phyloP scores from a whole-genome alignment of 2,329 filamentous ascomycete genomes.

The Cladophialophora carrionii region DNA sequence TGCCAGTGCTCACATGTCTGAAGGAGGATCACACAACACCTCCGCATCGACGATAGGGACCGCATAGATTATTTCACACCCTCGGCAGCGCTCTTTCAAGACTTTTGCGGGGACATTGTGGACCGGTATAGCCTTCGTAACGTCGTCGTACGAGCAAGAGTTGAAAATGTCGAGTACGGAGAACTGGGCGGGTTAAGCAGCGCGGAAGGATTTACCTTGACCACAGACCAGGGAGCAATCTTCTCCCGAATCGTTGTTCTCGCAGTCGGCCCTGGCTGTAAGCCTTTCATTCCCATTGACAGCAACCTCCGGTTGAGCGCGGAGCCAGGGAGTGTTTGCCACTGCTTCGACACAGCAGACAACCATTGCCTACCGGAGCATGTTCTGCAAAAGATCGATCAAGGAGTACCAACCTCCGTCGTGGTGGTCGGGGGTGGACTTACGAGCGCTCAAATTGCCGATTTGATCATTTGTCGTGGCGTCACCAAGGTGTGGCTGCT shows the following conservation, averaged over 20 bases:
- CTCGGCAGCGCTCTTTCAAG: conserved; percentile 62
- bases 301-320: conserved; percentile 18
- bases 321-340: conserved; percentile 52
- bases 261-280: conserved; percentile 70
- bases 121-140: conserved; percentile 62
- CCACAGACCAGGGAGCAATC: conserved; percentile 58
- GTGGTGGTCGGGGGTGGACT: conserved; percentile 75
- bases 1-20: conserved; percentile 39
- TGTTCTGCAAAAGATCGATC: conserved; percentile 58
- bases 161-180: conserved; percentile 65
- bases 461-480: conserved; percentile 66
- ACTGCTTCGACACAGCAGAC: conserved; percentile 64
- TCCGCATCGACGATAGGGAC: conserved; percentile 67
- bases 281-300: conserved; percentile 37
- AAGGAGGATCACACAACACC: conserved; percentile 44
- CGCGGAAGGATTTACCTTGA: conserved; percentile 65
- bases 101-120: conserved; percentile 63
- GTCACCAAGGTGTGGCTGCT: conserved; percentile 71
- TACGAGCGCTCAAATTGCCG: conserved; percentile 73
- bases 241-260: conserved; percentile 65
- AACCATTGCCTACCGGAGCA: conserved; percentile 59
- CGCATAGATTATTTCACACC: conserved; percentile 72
- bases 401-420: conserved; percentile 53
- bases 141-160: conserved; percentile 63
- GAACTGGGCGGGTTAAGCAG: conserved; percentile 49